Evolutionary conservation across 179 eudicot species (phyloP).

Genomic region (Beta lomatogona): DNA sequence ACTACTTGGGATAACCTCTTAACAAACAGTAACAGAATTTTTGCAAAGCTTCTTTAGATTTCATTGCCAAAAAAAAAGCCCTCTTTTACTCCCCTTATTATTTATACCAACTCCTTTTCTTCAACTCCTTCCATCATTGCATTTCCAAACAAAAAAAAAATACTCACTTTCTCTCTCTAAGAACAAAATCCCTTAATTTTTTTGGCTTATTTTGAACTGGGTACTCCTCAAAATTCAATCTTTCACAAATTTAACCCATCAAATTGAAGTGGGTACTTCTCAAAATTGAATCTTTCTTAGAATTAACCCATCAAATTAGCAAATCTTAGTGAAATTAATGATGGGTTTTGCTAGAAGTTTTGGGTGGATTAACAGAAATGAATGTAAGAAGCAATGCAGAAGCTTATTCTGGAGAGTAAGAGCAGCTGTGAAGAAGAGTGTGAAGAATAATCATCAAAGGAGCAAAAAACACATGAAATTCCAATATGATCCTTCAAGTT

Average conservation of each 20-base stretch:
- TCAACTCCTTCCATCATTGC: too few relatives aligned
- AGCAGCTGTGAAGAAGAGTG: slow-evolving; percentile 58
- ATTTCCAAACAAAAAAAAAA: not conserved
- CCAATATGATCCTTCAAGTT: slow-evolving; percentile 83
- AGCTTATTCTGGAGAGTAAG: slow-evolving; percentile 54
- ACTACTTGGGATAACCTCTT: slow-evolving; percentile 21
- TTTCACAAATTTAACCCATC: not conserved
- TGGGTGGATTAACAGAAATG: slow-evolving; percentile 43
- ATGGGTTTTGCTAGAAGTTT: slow-evolving; percentile 54
- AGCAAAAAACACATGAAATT: slow-evolving; percentile 47
- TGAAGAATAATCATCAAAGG: slow-evolving; percentile 22
- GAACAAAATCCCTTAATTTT: slow-evolving; percentile 10
- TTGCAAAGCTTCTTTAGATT: slow-evolving; percentile 11
- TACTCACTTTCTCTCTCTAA: not conserved
- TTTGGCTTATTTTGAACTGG: slow-evolving; percentile 11
- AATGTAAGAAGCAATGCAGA: slow-evolving; percentile 55
- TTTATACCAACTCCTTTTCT: not conserved
- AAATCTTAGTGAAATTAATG: not conserved
- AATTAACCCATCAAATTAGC: not conserved
- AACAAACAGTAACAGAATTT: slow-evolving; percentile 11
- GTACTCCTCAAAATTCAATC: slow-evolving; percentile 22
- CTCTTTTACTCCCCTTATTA: not conserved
- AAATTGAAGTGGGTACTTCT: slow-evolving; percentile 17
- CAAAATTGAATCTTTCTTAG: slow-evolving; percentile 20
- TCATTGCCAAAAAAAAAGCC: not conserved